A percentile compares a stretch with the other conserved stretches of the same genome.
phyloP scores from a whole-genome alignment of 768 basidiomycete species.

The Russula earlei region DNA sequence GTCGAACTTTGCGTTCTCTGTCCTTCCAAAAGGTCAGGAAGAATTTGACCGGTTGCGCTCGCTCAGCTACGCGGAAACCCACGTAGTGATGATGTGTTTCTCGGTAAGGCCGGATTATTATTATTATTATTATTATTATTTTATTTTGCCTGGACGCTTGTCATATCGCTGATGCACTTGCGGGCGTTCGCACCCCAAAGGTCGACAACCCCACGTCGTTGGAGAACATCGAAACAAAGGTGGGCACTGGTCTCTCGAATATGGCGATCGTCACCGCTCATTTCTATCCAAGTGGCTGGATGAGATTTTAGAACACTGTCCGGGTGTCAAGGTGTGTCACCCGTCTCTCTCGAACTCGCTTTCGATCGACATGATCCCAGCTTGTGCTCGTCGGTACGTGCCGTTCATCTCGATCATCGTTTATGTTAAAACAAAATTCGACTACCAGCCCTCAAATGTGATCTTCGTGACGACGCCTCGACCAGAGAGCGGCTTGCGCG shows the following conservation, averaged over 20 bases:
- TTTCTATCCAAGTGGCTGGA: slow-evolving; percentile 70
- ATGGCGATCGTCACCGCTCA: slow-evolving; percentile 3
- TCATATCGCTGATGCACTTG: slow-evolving; percentile 14
- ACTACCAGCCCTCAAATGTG: slow-evolving; percentile 80
- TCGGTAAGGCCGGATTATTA: slow-evolving; percentile 51
- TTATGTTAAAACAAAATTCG: slow-evolving; percentile 4
- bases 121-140: too few relatives aligned
- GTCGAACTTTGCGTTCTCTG: slow-evolving; percentile 22
- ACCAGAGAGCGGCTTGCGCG: slow-evolving; percentile 65
- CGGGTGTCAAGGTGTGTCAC: slow-evolving; percentile 76
- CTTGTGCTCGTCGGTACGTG: slow-evolving; percentile 81
- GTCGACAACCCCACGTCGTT: slow-evolving; percentile 92
- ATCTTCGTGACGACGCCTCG: slow-evolving; percentile 76
- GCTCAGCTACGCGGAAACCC: slow-evolving; percentile 93
- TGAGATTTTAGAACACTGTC: slow-evolving; percentile 86
- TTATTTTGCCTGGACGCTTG: background rate
- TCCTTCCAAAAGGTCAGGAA: slow-evolving; percentile 62
- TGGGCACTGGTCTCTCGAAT: slow-evolving; percentile 22
- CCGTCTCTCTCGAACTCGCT: slow-evolving; percentile 4
- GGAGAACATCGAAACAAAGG: slow-evolving; percentile 94
- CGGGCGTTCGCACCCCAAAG: slow-evolving; percentile 28
- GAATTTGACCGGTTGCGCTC: slow-evolving; percentile 92
- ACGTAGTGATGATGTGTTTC: slow-evolving; percentile 94
- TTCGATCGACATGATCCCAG: slow-evolving; percentile 29
- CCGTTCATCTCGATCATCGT: slow-evolving; percentile 4